Conservation (phyloP, 1,284 basidiomycete species). For the Apiotrichum mycotoxinovorans region DNA sequence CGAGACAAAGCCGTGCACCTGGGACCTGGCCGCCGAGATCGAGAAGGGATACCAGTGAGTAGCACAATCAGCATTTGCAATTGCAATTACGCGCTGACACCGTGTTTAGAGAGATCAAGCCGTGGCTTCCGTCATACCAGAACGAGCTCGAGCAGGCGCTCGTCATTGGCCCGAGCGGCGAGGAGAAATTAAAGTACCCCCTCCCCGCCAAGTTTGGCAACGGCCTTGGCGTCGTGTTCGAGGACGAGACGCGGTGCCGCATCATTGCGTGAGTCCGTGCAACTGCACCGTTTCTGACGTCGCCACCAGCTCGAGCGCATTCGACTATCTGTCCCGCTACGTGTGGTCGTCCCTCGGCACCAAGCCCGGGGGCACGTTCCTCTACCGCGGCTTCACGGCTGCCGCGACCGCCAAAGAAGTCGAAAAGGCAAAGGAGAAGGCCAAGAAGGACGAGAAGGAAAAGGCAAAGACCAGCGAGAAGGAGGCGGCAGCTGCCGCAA, state of each 20-base stretch:
- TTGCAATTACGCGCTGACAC: slow-evolving; percentile 1
- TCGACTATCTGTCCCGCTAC: slow-evolving; percentile 44
- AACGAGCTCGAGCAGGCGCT: slow-evolving; percentile 54
- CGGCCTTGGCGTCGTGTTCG: slow-evolving; percentile 53
- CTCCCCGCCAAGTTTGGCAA: slow-evolving; percentile 46
- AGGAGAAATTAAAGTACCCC: slow-evolving; percentile 55
- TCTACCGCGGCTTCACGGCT: slow-evolving; percentile 53
- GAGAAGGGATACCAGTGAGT: slow-evolving; percentile 52
- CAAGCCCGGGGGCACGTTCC: slow-evolving; percentile 47
- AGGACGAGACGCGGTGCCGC: slow-evolving; percentile 52
- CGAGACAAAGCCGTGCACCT: slow-evolving; percentile 51
- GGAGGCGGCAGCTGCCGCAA: too few relatives aligned
- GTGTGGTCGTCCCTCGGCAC: slow-evolving; percentile 47
- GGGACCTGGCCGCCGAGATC: slow-evolving; percentile 54
- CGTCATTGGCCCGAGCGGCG: slow-evolving; percentile 52
- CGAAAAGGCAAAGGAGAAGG: background rate
- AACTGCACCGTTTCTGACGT: background rate
- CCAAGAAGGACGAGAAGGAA: slow-evolving; percentile 9
- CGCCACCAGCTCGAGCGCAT: slow-evolving; percentile 38
- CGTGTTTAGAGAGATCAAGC: slow-evolving; percentile 43
- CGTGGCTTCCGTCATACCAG: slow-evolving; percentile 53
- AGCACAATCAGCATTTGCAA: too few relatives aligned
- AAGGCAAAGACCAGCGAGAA: too few relatives aligned
- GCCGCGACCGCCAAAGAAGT: slow-evolving; percentile 35
- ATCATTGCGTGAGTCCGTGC: slow-evolving; percentile 51